phyloP scores from a whole-genome alignment of 2,329 filamentous ascomycete species.

The Neonectria ditissima region DNA sequence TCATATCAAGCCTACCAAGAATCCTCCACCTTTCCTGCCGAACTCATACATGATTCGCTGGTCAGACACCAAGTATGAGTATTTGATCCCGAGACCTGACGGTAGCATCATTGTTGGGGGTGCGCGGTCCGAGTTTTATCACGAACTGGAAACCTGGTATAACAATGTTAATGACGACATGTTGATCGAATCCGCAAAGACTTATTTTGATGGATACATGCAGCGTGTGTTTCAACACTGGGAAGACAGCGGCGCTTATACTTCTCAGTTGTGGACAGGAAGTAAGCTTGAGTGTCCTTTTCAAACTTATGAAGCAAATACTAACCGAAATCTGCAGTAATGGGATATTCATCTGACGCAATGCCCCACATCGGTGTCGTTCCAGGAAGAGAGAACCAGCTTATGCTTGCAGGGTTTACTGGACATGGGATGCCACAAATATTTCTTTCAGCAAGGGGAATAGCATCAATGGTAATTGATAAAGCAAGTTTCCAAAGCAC shows the following conservation, averaged over 20 bases:
- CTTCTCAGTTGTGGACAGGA: constrained; percentile 20
- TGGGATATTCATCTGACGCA: constrained; percentile 57
- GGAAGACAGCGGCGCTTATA: constrained; percentile 23
- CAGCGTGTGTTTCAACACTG: constrained; percentile 22
- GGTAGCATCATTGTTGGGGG: constrained; percentile 26
- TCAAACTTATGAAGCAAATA: background rate
- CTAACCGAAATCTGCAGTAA: constrained; percentile 44
- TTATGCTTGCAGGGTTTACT: constrained; percentile 61
- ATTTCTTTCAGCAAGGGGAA: constrained; percentile 45
- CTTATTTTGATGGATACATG: constrained; percentile 26
- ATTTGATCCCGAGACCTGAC: constrained; percentile 20
- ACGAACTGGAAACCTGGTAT: constrained; percentile 23
- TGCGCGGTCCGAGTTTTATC: constrained; percentile 20
- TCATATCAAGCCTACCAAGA: constrained; percentile 18
- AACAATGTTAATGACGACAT: constrained; percentile 20
- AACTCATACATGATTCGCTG: constrained; percentile 25
- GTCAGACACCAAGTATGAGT: constrained; percentile 19
- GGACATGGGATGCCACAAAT: constrained; percentile 65
- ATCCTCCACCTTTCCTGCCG: constrained; percentile 8
- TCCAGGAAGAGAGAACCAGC: constrained; percentile 52
- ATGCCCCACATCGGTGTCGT: constrained; percentile 58
- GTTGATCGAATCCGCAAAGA: constrained; percentile 22
- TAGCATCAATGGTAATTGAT: constrained; percentile 17
- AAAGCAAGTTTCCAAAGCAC: constrained; percentile 9
- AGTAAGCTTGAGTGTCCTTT: background rate